Base-by-base conservation (phyloP, 2,329 filamentous ascomycete genomes). In the Aspergillus sp. region DNA sequence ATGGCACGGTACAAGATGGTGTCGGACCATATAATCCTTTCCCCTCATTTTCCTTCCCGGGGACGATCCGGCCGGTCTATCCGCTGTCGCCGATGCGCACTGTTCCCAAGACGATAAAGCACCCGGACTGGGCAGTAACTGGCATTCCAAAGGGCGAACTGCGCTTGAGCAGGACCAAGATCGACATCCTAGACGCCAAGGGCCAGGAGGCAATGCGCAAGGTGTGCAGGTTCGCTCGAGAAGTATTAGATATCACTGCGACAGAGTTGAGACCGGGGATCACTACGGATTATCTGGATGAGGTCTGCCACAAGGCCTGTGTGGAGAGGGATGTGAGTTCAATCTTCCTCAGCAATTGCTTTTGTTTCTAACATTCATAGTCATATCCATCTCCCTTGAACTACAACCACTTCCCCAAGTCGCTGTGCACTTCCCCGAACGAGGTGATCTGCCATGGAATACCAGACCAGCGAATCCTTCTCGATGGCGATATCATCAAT, bases 371-470 rank as follows among this genome's bases (percentile, higher is more conserved):
- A 31, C 11, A 8, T 4, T 39, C 41, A 21, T 59, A 96, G 91
- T 88, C 91, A n/a, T 96, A 96, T 73, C 92, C 92, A 2, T 96
- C 92, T 1, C 91, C 91, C 1, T 80, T 96, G 27, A 96, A 96
- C 79, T 96, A 96, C 79, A 90, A 88, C 79, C 82, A 90, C 74
- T 97, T 96, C 76, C 93, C 93, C 64, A 97, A 97, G 79, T 97
- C 93, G 0, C 87, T 96, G 62, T 97, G 93, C 77, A 96, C 91
- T 5, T 96, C 92, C 6, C 78, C 88, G 23, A 97, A 97, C 79
- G 93, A 97, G 76, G 89, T 96, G 63, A 96, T 97, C 72, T 97
- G 93, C 80, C 93, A 97, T 80, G 93, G 93, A 39, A 97, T 97
- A 62, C 93, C 93, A 9, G 93, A 97, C 70, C 86, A 93, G 72